Conservation (phyloP, 495 filamentous ascomycete genomes). For the Apiosordaria backusii region DNA sequence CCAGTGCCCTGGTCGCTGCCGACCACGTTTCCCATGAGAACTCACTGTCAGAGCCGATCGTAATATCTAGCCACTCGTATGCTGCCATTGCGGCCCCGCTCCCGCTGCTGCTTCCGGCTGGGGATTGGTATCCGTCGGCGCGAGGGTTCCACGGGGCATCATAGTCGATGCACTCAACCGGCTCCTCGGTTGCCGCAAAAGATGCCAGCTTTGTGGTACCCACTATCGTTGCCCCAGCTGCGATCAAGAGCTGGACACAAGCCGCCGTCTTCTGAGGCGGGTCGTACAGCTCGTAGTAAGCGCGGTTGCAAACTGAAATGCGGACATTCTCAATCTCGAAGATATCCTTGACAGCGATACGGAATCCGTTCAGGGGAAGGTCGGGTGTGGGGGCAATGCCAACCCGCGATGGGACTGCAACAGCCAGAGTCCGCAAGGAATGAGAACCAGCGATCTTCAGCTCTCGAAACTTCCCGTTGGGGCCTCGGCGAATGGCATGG, state of each 20-base stretch:
- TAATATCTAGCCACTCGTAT: slow-evolving; percentile 50
- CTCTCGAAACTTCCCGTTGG: background rate
- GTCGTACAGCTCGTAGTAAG: slow-evolving; percentile 8
- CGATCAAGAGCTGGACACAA: background rate
- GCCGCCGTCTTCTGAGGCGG: slow-evolving; percentile 6
- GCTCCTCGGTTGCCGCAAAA: slow-evolving; percentile 11
- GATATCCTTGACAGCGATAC: slow-evolving; percentile 15
- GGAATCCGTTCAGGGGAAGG: background rate
- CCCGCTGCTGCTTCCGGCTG: slow-evolving; percentile 41
- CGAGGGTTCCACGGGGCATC: slow-evolving; percentile 47
- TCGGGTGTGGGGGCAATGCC: background rate
- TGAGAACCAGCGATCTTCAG: background rate
- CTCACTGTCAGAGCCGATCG: slow-evolving; percentile 41
- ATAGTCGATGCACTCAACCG: slow-evolving; percentile 28
- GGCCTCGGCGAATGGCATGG: background rate
- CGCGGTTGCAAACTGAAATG: slow-evolving; percentile 13
- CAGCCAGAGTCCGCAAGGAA: background rate
- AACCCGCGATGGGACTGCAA: slow-evolving; percentile 11
- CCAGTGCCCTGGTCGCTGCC: background rate
- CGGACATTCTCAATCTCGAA: slow-evolving; percentile 12
- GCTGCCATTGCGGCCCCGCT: slow-evolving; percentile 40
- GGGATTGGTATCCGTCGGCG: slow-evolving; percentile 49
- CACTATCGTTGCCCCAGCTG: slow-evolving; percentile 13
- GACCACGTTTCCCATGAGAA: background rate
- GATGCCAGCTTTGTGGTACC: slow-evolving; percentile 19